Conservation (phyloP, 2,329 filamentous ascomycete species). For the Claviceps sp. region DNA sequence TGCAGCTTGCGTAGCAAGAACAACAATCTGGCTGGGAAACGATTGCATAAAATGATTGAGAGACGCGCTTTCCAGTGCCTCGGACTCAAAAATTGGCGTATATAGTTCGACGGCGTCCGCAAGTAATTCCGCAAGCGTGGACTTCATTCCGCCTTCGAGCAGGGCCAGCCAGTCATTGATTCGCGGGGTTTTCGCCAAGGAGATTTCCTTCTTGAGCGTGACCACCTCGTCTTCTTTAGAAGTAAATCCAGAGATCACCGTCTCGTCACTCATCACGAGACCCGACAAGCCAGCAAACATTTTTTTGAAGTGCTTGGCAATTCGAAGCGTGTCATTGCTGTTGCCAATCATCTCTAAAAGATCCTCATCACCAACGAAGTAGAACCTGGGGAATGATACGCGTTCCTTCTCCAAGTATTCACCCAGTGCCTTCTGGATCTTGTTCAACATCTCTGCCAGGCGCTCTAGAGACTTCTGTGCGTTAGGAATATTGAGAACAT, state of each 20-base stretch:
- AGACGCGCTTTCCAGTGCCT: constrained; percentile 53
- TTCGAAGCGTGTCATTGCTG: constrained; percentile 90
- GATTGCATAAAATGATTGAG: constrained; percentile 69
- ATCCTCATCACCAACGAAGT: constrained; percentile 98
- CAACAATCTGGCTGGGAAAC: constrained; percentile 89
- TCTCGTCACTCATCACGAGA: constrained; percentile 75
- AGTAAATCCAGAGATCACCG: constrained; percentile 78
- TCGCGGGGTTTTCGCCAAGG: constrained; percentile 79
- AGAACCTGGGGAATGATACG: constrained; percentile 95
- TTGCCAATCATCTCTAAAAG: constrained; percentile 98
- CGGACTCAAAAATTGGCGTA: constrained; percentile 59
- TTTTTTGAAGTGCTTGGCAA: constrained; percentile 98
- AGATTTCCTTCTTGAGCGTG: constrained; percentile 78
- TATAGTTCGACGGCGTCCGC: constrained; percentile 78
- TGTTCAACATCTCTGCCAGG: constrained; percentile 91
- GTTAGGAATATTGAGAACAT: constrained; percentile 89
- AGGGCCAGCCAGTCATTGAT: constrained; percentile 99
- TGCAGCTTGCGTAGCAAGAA: constrained; percentile 82
- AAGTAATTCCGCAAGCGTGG: constrained; percentile 79
- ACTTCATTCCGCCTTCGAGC: constrained; percentile 86
- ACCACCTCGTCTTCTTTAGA: constrained; percentile 93
- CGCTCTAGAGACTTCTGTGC: constrained; percentile 93
- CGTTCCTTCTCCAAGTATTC: constrained; percentile 97
- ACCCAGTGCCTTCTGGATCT: constrained; percentile 96
- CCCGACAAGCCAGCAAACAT: constrained; percentile 98